Base-by-base conservation (phyloP, 352 stramenopile genomes). In the Phytophthora aleatoria region DNA sequence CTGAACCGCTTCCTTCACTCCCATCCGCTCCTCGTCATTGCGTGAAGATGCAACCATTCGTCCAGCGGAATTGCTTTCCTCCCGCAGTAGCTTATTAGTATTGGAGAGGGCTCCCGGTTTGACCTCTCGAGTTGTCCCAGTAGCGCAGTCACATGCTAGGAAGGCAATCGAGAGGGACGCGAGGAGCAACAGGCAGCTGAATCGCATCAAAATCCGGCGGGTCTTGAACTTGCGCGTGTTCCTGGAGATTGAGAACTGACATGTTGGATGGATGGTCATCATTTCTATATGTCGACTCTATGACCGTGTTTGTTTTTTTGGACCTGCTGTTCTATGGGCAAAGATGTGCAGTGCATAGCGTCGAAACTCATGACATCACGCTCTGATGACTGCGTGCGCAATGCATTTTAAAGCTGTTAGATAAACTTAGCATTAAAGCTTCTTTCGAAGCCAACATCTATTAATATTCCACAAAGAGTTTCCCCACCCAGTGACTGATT, bases 271-370 rank as follows among this genome's bases (percentile, higher is more conserved):
- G 38, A 43, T 43, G 38, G 38, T 43, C 13, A 11, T 44, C 24
- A 33, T 53, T 38, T 27, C 30, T 28, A 3, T 16, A 48, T 42
- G 57, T 28, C 15, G 15, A 20, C 2, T 58, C 26, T 60, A 60
- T 66, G 31, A 11, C 27, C 56, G 35, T 27, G 24, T 56, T 50
- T 43, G 36, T 31, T 56, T 50, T 36, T 43, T 39, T 30, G 30
- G 30, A 31, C 38, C 57, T 58, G 53, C 41, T 61, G 41, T 28
- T 60, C 52, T 13, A 31, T 13, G 47, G 38, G 51, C n/a, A 28
- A 43, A 43, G 28, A 60, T 60, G 41, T 51, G 39, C 41, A 30
- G 31, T 38, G 33, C 33, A 13, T 6, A 38, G 33, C 33, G 33
- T 6, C 8, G 33, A 38, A 12, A 38, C 33, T 20, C 3, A 38